phyloP scores from a whole-genome alignment of 257 asterid species.

The Nicotiana undulata region DNA sequence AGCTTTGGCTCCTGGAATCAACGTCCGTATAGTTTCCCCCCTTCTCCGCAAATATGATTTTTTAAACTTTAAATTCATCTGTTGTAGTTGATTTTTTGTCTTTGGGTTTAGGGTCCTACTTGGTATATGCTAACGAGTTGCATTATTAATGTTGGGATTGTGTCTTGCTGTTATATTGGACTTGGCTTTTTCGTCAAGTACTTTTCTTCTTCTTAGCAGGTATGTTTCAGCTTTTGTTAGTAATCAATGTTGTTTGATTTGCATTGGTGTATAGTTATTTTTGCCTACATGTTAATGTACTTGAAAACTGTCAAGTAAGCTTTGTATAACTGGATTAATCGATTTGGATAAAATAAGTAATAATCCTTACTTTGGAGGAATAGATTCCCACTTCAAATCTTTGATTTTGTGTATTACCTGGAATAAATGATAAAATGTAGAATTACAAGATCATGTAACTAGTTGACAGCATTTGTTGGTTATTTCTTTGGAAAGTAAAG shows the following conservation, averaged over 20 bases:
- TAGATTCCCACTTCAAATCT: not conserved
- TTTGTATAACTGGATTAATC: too few relatives aligned
- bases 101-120: too few relatives aligned
- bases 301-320: not conserved
- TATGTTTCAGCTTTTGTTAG: not conserved
- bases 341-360: not conserved
- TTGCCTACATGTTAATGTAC: not conserved
- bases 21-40: too few relatives aligned
- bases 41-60: too few relatives aligned
- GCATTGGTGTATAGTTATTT: not conserved
- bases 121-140: too few relatives aligned
- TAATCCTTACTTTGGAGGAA: not conserved
- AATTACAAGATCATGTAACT: not conserved
- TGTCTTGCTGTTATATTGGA: too few relatives aligned
- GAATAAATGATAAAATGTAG: not conserved
- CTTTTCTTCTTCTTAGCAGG: not conserved
- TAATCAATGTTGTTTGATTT: too few relatives aligned
- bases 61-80: too few relatives aligned
- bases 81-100: too few relatives aligned
- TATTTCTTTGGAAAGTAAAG: not conserved
- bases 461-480: not conserved
- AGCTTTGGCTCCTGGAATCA: too few relatives aligned
- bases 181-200: too few relatives aligned
- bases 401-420: not conserved
- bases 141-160: too few relatives aligned